phyloP scores from a whole-genome alignment of 805 yeast species.

The Cyberlindnera samutprakarnensis region DNA sequence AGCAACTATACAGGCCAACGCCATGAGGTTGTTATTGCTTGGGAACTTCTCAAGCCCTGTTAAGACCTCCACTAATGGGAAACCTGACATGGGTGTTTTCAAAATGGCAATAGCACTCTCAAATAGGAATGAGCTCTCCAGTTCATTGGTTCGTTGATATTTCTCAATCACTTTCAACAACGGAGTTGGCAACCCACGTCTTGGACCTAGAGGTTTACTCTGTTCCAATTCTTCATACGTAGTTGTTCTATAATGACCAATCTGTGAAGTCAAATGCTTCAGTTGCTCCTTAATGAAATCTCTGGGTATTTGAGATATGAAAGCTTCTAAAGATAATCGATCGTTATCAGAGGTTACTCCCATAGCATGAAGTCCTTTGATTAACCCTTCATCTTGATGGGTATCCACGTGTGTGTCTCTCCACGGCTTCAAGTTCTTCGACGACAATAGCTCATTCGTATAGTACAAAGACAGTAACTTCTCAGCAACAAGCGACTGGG shows the following conservation, averaged over 20 bases:
- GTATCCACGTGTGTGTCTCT: no score
- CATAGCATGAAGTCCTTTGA: no score
- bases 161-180: not conserved
- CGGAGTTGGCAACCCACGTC: slow-evolving; percentile 1
- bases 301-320: no score
- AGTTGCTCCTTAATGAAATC: no score
- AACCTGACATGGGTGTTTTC: slow-evolving; percentile 3
- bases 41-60: not conserved
- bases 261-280: not conserved
- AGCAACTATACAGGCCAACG: slow-evolving; percentile 2
- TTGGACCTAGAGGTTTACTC: slow-evolving; percentile 2
- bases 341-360: no score
- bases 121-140: slow-evolving; percentile 3
- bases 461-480: slow-evolving; percentile 3
- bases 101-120: slow-evolving; percentile 4
- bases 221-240: slow-evolving; percentile 4
- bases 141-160: not conserved
- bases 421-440: no score
- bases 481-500: slow-evolving; percentile 7
- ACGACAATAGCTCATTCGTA: slow-evolving; percentile 3
- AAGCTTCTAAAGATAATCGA: no score
- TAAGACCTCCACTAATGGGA: slow-evolving; percentile 1
- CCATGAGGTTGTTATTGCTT: slow-evolving; percentile 7
- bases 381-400: no score
- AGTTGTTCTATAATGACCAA: slow-evolving; percentile 1